A percentile compares a stretch with the other conserved stretches of the same genome.
These are phyloP conservation scores for Castanea crenata DNA, from an alignment of 306 rosid species.

Conservation along the genomic window DNA sequence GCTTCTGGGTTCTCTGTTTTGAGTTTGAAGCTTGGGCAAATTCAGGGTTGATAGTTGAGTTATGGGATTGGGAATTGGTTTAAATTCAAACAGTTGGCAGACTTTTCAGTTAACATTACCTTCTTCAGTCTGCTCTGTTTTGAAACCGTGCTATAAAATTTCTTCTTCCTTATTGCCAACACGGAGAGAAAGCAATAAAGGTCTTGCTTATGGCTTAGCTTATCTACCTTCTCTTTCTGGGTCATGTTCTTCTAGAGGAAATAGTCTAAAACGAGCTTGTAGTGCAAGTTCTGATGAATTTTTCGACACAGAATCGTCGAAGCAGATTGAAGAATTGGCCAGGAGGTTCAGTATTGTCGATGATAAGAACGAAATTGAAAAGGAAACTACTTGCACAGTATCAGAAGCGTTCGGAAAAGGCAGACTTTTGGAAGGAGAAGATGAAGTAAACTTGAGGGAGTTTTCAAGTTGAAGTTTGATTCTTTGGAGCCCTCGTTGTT, in stretches of 20 bases:
- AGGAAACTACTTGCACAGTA: constrained; percentile 16
- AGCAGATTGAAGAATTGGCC: constrained; percentile 21
- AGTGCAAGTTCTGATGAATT: constrained; percentile 36
- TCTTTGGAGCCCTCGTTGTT: constrained; percentile 47
- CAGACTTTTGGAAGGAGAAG: background rate
- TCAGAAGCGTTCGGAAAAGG: constrained; percentile 10
- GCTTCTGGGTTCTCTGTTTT: constrained; percentile 7
- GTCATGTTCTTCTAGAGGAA: constrained; percentile 17
- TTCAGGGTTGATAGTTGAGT: constrained; percentile 5
- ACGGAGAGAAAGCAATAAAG: constrained; percentile 21
- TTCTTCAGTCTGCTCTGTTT: constrained; percentile 19
- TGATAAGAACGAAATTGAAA: constrained; percentile 3
- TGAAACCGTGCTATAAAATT: constrained; percentile 20
- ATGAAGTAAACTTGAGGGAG: background rate
- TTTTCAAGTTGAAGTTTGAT: constrained; percentile 24
- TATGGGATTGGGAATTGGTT: constrained; percentile 46
- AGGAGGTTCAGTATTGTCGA: background rate
- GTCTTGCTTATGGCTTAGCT: constrained; percentile 18
- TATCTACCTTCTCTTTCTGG: constrained; percentile 2
- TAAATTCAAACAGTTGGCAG: constrained; percentile 35
- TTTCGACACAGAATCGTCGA: constrained; percentile 23
- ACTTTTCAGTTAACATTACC: constrained; percentile 15
- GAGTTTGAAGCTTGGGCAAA: constrained; percentile 8
- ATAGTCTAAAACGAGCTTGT: constrained; percentile 25
- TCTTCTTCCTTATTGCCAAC: constrained; percentile 22